Evolutionary conservation across 208 protist genomes (phyloP).

Genomic region (Leishmania martiniquensis): DNA sequence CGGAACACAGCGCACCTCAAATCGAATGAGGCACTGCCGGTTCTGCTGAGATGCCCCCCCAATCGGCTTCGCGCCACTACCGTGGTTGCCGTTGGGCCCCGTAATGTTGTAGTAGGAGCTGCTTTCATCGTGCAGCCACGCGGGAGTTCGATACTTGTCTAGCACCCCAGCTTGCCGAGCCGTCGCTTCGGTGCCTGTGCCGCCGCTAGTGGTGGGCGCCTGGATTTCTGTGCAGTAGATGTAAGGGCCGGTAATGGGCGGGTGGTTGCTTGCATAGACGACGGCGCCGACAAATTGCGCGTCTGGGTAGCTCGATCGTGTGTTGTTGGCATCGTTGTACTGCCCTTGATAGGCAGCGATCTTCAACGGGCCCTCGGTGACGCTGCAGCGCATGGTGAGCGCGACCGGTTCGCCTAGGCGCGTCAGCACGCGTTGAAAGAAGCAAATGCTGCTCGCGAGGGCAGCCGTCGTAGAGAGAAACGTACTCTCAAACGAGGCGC

Average conservation of each 20-base stretch:
- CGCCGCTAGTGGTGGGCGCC: conserved; percentile 17
- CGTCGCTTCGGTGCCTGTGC: not conserved
- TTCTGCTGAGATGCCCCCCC: not conserved
- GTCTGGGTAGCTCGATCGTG: conserved; percentile 75
- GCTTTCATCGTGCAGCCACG: conserved; percentile 31
- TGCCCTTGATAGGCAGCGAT: conserved; percentile 82
- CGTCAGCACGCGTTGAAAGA: conserved; percentile 79
- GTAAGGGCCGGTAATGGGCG: conserved; percentile 46
- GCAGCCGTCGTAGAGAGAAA: conserved; percentile 79
- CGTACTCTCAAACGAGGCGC: conserved; percentile 70
- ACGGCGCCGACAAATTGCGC: conserved; percentile 74
- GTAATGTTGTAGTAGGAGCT: conserved; percentile 27
- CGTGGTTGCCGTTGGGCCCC: not conserved
- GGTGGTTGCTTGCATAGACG: conserved; percentile 71
- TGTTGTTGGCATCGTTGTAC: conserved; percentile 87
- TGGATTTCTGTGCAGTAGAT: conserved; percentile 37
- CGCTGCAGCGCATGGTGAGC: conserved; percentile 55
- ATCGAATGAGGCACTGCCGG: conserved; percentile 40
- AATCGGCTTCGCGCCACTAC: not conserved
- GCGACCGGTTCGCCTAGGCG: conserved; percentile 70
- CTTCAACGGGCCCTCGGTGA: conserved; percentile 66
- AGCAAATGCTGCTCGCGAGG: conserved; percentile 79
- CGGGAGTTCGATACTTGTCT: conserved; percentile 35
- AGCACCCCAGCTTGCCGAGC: not conserved
- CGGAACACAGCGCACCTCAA: conserved; percentile 71